phyloP scores from a whole-genome alignment of 2,329 filamentous ascomycete species.

The Aspergillus pseudoterreus region DNA sequence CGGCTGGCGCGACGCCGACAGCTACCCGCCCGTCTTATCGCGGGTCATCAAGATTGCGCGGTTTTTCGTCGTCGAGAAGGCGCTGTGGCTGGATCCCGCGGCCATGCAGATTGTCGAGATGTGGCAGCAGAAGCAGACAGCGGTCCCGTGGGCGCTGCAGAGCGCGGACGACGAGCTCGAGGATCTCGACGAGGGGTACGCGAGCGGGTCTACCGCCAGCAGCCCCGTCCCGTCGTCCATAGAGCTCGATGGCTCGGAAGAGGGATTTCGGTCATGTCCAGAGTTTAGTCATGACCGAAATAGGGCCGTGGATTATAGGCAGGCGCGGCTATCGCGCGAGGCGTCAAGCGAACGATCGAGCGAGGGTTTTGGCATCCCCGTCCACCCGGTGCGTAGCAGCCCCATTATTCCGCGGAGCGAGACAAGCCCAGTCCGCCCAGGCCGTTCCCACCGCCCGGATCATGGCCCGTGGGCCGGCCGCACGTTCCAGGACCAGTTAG shows the following conservation, averaged over 20 bases:
- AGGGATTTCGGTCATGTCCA: too few species aligned
- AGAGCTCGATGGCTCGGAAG: too few species aligned
- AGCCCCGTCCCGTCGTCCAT: not conserved
- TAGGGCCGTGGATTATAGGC: too few species aligned
- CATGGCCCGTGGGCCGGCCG: not conserved
- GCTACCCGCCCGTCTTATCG: not conserved
- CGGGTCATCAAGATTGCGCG: slow-evolving; percentile 1
- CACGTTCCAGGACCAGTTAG: not conserved
- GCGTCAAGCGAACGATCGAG: not conserved
- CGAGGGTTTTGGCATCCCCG: not conserved
- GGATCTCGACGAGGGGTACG: not conserved
- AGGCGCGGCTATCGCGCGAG: too few species aligned
- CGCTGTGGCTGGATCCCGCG: not conserved
- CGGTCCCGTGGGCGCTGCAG: not conserved
- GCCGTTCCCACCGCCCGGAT: not conserved
- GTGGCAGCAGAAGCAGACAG: not conserved
- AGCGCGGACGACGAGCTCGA: not conserved
- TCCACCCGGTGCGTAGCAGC: not conserved
- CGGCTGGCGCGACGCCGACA: not conserved
- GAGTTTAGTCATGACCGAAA: too few species aligned
- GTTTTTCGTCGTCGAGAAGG: slow-evolving; percentile 1
- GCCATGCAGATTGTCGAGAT: not conserved
- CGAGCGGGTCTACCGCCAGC: not conserved
- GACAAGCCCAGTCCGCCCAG: not conserved
- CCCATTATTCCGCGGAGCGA: not conserved